Evolutionary conservation across 2,329 filamentous ascomycete species (phyloP).

Genomic region (Cyphellophora attinorum): DNA sequence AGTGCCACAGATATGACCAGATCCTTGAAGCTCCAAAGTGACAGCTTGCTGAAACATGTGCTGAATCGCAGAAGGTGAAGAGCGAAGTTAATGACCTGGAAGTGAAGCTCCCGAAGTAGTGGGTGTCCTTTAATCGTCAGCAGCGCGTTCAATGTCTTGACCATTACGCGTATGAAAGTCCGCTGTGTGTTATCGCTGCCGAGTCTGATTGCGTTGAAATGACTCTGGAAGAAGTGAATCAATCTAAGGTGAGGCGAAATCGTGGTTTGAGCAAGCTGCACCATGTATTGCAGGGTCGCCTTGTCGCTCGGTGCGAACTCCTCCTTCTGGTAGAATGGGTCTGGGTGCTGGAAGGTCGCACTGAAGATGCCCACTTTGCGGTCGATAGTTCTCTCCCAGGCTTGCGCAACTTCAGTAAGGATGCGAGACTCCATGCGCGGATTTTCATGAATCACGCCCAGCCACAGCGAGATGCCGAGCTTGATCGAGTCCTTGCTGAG

Average conservation of each 20-base stretch:
- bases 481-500: constrained; percentile 96
- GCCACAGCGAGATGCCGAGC: constrained; percentile 88
- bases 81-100: constrained; percentile 77
- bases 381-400: constrained; percentile 80
- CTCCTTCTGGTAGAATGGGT: constrained; percentile 83
- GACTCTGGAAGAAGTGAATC: constrained; percentile 82
- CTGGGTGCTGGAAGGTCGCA: constrained; percentile 57
- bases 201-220: constrained; percentile 87
- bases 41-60: constrained; percentile 52
- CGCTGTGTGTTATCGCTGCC: constrained; percentile 72
- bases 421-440: constrained; percentile 78
- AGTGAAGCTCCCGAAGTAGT: constrained; percentile 81
- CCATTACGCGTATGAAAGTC: constrained; percentile 72
- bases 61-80: constrained; percentile 66
- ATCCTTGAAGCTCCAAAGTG: constrained; percentile 79
- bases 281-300: constrained; percentile 60
- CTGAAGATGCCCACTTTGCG: constrained; percentile 75
- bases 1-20: constrained; percentile 77
- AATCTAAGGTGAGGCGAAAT: constrained; percentile 79
- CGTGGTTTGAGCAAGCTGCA: constrained; percentile 70
- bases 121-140: constrained; percentile 66
- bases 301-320: constrained; percentile 91
- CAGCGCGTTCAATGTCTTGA: constrained; percentile 67
- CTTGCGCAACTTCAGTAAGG: constrained; percentile 74
- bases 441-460: constrained; percentile 94